Evolutionary conservation across 2,329 filamentous ascomycete species (phyloP), one percentile per base, ranked within the genome.

Genomic region (Cladosporium cucumerinum): DNA sequence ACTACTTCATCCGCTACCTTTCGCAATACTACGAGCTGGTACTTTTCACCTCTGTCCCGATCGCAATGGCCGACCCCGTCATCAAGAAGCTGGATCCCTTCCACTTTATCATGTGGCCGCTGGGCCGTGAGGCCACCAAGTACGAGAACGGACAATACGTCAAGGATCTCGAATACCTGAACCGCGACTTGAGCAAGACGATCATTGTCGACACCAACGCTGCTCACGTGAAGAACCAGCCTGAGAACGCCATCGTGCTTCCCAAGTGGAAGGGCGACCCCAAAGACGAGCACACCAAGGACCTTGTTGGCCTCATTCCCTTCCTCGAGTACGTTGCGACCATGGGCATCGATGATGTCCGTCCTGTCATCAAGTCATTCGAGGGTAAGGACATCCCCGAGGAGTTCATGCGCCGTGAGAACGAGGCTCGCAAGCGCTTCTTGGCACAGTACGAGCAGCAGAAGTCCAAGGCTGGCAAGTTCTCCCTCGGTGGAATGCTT

Each of bases 91-190:
- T 99, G 66, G 95, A 99, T 75, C 95, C 94, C 39, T 98, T 91
- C 84, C 91, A 90, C 73, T 92, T 98, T 77, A 93, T 98, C 77
- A 90, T 93, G 81, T 98, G 93, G 90, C 93, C 93, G 1, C 82
- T 99, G 57, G 98, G 92, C 83, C 87, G 95, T 63, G 95, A 99
- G 79, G 95, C 94, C n/a, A 98, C 95, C 66, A 91, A 93, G 73
- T 99, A 97, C 77, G 90, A 97, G 79, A 90, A 96, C 69, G 95
- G 95, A 69, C 91, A 97, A 79, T 93, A 98, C 74, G 86, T 99
- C 79, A 99, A 99, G 92, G 95, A 99, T 76, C 87, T 99, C n/a
- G 93, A 93, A 2, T 98, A 97, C 80, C 87, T 99, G 57, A 99
- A 99, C 82, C 91, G 95, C 66, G 93, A 97, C 74, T 85, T 97